Evolutionary conservation across 345 rosid genomes (phyloP).

Genomic region (Eucalyptus cloeziana): DNA sequence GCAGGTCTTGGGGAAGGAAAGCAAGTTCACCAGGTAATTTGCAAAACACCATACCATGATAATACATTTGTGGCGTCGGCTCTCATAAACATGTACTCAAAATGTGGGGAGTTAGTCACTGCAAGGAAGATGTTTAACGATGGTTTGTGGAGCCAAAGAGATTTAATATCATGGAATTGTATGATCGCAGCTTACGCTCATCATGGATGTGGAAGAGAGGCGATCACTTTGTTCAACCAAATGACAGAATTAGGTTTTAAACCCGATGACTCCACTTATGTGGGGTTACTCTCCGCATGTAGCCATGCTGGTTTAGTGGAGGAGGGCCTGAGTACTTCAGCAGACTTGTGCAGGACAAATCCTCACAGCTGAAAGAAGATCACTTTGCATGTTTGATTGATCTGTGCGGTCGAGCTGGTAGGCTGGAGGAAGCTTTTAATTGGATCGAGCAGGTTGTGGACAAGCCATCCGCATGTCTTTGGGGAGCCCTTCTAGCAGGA

Average conservation of each 20-base stretch:
- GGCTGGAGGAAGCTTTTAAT: conserved; percentile 34
- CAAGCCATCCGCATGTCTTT: conserved; percentile 27
- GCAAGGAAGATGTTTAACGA: conserved; percentile 49
- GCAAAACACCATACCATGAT: conserved; percentile 41
- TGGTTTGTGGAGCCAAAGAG: conserved; percentile 25
- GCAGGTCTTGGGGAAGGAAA: conserved; percentile 64
- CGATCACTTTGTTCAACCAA: conserved; percentile 39
- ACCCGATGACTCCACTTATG: conserved; percentile 48
- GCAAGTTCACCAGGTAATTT: conserved; percentile 54
- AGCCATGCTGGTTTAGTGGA: conserved; percentile 67
- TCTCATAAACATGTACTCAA: conserved; percentile 69
- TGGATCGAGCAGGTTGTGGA: conserved; percentile 13
- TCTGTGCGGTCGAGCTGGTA: conserved; percentile 61
- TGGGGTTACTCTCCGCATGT: conserved; percentile 60
- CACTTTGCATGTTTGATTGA: conserved; percentile 66
- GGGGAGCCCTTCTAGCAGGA: conserved; percentile 63
- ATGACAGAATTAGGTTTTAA: conserved; percentile 39
- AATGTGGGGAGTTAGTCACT: conserved; percentile 40
- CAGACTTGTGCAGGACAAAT: conserved; percentile 29
- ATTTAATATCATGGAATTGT: conserved; percentile 57
- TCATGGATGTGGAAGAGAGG: conserved; percentile 59
- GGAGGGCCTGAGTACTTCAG: conserved; percentile 43
- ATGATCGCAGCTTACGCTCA: conserved; percentile 71
- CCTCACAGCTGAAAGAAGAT: conserved; percentile 40
- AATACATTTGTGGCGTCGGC: conserved; percentile 40